Evolutionary conservation across 495 filamentous ascomycete species (phyloP), one percentile per base, ranked within the genome.

Genomic region (Hypoxylon rickii): DNA sequence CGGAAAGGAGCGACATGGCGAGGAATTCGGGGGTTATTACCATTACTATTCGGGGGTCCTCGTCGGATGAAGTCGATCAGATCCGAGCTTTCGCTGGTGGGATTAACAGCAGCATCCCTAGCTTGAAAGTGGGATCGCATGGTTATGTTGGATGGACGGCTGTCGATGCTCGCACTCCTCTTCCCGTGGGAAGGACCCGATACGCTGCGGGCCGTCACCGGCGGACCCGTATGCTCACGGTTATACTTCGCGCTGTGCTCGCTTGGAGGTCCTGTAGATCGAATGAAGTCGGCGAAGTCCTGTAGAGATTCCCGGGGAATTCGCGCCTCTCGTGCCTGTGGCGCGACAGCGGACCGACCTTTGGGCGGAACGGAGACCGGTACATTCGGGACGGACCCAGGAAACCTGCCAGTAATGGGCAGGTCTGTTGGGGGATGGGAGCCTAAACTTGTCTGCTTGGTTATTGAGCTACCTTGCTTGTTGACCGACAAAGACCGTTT

Each of bases 21-120:
- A 22, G 90, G 87, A 58, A 92, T 92, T 22, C 89, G 83, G 41
- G 82, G 89, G 45, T 77, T 75, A 22, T 58, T 59, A 11, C 70
- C 66, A 22, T 69, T 70, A 7, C 66, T 66, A 44, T 71, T 76
- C 0, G 85, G 83, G 6, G 93, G 86, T 1, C 93, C 89, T 69
- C 89, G 85, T 41, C 92, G 85, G 45, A 98, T 92, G 73, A 97
- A 97, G 63, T 97, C 90, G 44, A 96, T 95, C 32, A 98, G 73
- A 54, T 96, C 94, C 2, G 87, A 86, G 39, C 84, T 96, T 60
- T 84, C 81, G 39, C 85, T 84, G 34, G 78, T 80, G 20, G 75
- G 74, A 18, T 82, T 73, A 16, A 81, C 77, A 21, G 79, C 74
- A n/a, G 90, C 81, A 55, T 86, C 82, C 13, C 92, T 86, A 54